Conservation (phyloP, 805 yeast species). For the Blastobotrys mokoenaii region DNA sequence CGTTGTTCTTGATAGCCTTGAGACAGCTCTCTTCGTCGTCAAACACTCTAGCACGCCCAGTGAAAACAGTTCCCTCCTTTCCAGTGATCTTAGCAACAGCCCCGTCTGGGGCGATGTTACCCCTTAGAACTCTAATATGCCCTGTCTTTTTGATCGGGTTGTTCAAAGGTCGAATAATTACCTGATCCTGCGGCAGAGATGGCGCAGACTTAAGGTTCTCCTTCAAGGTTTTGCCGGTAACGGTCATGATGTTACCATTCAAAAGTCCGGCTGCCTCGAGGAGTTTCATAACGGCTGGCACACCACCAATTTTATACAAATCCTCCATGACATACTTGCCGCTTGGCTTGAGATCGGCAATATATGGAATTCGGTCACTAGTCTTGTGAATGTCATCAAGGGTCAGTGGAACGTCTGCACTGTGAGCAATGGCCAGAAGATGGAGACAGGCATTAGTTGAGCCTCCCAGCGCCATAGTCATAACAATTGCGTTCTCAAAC, state of each 20-base stretch:
- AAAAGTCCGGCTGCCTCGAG: constrained; percentile 73
- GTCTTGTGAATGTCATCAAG: constrained; percentile 92
- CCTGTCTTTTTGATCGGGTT: constrained; percentile 84
- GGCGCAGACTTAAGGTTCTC: constrained; percentile 58
- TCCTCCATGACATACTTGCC: constrained; percentile 98
- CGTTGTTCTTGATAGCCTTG: constrained; percentile 76
- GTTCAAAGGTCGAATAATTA: constrained; percentile 62
- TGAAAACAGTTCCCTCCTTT: constrained; percentile 90
- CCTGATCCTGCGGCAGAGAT: constrained; percentile 68
- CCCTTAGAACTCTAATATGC: constrained; percentile 75
- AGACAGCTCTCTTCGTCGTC: constrained; percentile 79
- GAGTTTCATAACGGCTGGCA: constrained; percentile 91
- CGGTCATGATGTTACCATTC: constrained; percentile 70
- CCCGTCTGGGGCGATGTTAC: constrained; percentile 87
- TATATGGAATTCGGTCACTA: constrained; percentile 79
- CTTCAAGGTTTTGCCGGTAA: constrained; percentile 85
- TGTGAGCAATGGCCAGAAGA: constrained; percentile 82
- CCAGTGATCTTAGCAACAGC: constrained; percentile 96
- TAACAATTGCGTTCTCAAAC: constrained; percentile 88
- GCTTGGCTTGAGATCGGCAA: constrained; percentile 93
- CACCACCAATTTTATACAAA: constrained; percentile 77
- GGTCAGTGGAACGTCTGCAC: constrained; percentile 75
- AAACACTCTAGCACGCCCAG: constrained; percentile 81
- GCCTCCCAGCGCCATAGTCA: constrained; percentile 92
- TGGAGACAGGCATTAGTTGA: constrained; percentile 94